phyloP scores from a whole-genome alignment of 2,329 filamentous ascomycete species.

The Ceratocystis papillata region DNA sequence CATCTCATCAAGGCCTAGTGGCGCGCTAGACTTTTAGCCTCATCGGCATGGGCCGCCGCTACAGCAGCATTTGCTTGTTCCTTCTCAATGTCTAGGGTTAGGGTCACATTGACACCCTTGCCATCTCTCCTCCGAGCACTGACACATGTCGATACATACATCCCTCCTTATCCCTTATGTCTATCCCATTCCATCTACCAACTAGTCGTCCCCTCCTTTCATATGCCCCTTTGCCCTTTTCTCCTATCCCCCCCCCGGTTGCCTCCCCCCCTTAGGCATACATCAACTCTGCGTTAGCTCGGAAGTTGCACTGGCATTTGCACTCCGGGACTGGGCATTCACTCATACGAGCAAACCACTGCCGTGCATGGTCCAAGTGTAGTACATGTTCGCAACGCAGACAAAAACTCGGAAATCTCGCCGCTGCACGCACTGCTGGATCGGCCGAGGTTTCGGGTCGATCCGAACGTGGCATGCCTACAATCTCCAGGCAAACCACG shows the following conservation, averaged over 20 bases:
- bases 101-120: not conserved
- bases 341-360: conserved; percentile 54
- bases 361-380: conserved; percentile 55
- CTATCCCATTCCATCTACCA: not conserved
- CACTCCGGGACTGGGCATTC: conserved; percentile 61
- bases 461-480: conserved; percentile 53
- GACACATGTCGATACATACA: not conserved
- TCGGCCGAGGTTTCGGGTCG: conserved; percentile 43
- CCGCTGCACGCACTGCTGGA: conserved; percentile 38
- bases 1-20: not conserved
- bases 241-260: not conserved
- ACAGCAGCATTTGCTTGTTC: not conserved
- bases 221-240: not conserved
- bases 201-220: not conserved
- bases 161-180: not conserved
- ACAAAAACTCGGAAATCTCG: conserved; percentile 58
- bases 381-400: conserved; percentile 57
- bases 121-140: not conserved
- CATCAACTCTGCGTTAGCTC: conserved; percentile 48
- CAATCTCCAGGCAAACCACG: conserved; percentile 55
- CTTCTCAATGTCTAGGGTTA: not conserved
- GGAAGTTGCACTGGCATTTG: conserved; percentile 52
- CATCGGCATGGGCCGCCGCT: not conserved
- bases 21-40: not conserved
- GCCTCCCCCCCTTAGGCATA: conserved; percentile 32